phyloP scores from a whole-genome alignment of 208 protist genomes.

The Herpetomonas muscarum region DNA sequence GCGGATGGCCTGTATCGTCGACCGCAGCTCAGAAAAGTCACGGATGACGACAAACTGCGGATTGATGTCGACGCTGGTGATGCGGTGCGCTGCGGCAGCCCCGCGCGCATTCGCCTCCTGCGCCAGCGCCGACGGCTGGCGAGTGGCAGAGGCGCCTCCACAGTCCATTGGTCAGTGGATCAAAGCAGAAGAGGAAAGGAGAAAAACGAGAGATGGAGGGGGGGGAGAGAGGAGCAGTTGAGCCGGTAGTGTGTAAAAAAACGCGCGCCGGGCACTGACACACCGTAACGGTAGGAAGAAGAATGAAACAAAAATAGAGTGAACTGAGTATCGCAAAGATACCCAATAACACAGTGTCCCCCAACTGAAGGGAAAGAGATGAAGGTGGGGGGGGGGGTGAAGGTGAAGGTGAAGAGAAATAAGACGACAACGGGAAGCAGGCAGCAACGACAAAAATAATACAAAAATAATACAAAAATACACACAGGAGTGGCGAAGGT shows the following conservation, averaged over 20 bases:
- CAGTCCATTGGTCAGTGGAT: conserved; percentile 1
- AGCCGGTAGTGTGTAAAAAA: not conserved
- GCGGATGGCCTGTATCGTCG: conserved; percentile 1
- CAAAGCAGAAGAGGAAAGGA: not conserved
- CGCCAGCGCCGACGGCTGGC: not conserved
- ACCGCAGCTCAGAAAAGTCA: conserved; percentile 16
- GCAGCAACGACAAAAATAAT: not conserved
- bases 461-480: not conserved
- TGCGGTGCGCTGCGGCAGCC: not conserved
- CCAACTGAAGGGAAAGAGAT: not conserved
- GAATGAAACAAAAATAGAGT: no score
- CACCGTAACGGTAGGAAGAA: no score
- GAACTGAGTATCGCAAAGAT: no score
- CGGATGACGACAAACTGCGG: conserved; percentile 23
- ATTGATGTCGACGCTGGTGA: conserved; percentile 10
- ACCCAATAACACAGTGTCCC: no score
- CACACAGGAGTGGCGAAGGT: not conserved
- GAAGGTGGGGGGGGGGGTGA: not conserved
- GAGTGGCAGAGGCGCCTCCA: not conserved
- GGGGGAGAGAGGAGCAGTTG: not conserved
- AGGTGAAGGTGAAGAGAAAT: not conserved
- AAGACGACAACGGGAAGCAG: not conserved
- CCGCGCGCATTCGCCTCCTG: not conserved
- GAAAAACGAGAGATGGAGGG: conserved; percentile 2
- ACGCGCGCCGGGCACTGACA: no score